Evolutionary conservation across 2,329 filamentous ascomycete genomes (phyloP).

Genomic region (Bipolaris zeicola): DNA sequence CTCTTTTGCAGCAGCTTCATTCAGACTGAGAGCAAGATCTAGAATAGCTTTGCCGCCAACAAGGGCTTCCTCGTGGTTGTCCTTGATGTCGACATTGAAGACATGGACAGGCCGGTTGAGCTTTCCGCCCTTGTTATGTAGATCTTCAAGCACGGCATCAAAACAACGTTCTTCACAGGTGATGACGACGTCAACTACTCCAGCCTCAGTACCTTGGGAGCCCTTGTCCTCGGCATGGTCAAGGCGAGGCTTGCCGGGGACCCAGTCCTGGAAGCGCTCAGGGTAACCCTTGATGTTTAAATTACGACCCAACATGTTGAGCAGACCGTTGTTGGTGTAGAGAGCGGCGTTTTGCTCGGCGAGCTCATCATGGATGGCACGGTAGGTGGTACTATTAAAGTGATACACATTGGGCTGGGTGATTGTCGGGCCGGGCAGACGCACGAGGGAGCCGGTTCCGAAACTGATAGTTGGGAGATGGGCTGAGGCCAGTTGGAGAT

Average conservation of each 20-base stretch:
- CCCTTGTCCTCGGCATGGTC: conserved; percentile 75
- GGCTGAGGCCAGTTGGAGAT: conserved; percentile 84
- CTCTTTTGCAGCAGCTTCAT: conserved; percentile 79
- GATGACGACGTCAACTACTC: conserved; percentile 90
- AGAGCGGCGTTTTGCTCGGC: conserved; percentile 82
- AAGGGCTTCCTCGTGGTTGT: conserved; percentile 96
- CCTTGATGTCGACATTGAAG: conserved; percentile 97
- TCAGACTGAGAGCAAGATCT: conserved; percentile 84
- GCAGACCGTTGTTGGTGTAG: conserved; percentile 88
- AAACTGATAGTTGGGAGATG: conserved; percentile 95
- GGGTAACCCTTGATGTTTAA: conserved; percentile 91
- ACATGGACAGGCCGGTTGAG: conserved; percentile 95
- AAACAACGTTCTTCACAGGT: conserved; percentile 98
- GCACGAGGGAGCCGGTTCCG: conserved; percentile 92
- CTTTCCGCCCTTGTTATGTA: conserved; percentile 81
- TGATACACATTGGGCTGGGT: conserved; percentile 95
- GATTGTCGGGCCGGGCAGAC: conserved; percentile 87
- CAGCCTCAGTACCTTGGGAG: conserved; percentile 79
- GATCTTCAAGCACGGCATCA: conserved; percentile 95
- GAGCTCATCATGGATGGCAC: conserved; percentile 91
- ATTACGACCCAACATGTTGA: conserved; percentile 96
- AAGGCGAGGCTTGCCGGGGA: conserved; percentile 79
- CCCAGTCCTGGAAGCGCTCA: conserved; percentile 98
- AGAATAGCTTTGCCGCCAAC: conserved; percentile 90
- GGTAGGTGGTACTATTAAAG: conserved; percentile 97